phyloP scores from a whole-genome alignment of 768 basidiomycete species.

The Pisolithus marmoratus region DNA sequence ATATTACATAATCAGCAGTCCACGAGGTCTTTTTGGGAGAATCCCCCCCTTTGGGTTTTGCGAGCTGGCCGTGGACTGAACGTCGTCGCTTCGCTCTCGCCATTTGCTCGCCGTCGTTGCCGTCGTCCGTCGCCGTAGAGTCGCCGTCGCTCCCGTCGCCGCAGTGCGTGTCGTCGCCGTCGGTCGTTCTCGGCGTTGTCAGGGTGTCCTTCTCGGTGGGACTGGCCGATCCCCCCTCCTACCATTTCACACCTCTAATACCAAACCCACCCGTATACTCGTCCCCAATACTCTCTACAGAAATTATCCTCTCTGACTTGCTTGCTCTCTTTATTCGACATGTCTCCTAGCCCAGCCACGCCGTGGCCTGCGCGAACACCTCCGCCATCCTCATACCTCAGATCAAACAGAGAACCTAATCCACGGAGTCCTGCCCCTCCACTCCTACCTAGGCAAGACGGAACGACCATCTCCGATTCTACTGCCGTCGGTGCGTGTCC shows the following conservation, averaged over 20 bases:
- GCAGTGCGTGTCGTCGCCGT: constrained; percentile 13
- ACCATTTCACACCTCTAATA: constrained; percentile 23
- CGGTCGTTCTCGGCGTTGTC: constrained; percentile 17
- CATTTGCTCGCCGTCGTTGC: constrained; percentile 24
- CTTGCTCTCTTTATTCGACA: too few relatives aligned
- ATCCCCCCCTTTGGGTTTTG: constrained; percentile 24
- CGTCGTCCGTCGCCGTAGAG: constrained; percentile 21
- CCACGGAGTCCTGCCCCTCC: constrained; percentile 26
- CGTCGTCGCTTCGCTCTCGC: constrained; percentile 25
- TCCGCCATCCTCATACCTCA: constrained; percentile 21
- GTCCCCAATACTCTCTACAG: too few relatives aligned
- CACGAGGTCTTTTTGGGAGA: constrained; percentile 29
- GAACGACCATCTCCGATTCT: constrained; percentile 20
- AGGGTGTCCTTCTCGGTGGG: constrained; percentile 4
- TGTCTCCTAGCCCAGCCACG: constrained; percentile 32
- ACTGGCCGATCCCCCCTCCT: constrained; percentile 11
- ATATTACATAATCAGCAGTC: constrained; percentile 19
- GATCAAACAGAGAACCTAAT: constrained; percentile 27
- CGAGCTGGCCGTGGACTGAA: constrained; percentile 27
- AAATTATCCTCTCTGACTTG: constrained; percentile 20
- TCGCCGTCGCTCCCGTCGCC: constrained; percentile 16
- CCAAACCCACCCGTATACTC: constrained; percentile 17
- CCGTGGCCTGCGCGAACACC: constrained; percentile 45
- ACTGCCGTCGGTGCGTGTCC: constrained; percentile 21
- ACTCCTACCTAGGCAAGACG: constrained; percentile 17